Conservation (phyloP, 805 yeast species). For the Yueomyces sinensis region DNA sequence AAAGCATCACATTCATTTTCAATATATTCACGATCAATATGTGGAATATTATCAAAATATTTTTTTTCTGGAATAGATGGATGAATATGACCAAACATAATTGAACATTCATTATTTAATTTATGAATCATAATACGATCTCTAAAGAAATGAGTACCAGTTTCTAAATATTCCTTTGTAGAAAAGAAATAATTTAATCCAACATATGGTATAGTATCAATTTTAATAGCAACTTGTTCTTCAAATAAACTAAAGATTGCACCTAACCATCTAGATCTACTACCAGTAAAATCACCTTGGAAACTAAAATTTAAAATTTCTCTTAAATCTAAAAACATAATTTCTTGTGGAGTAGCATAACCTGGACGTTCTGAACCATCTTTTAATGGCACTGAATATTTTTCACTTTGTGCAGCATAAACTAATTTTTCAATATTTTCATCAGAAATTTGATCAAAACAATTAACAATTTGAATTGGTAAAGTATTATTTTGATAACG, state of each 20-base stretch:
- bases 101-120: conserved; percentile 24
- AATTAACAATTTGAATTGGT: conserved; percentile 30
- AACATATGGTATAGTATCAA: conserved; percentile 34
- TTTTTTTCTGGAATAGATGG: conserved; percentile 31
- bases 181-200: conserved; percentile 24
- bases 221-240: conserved; percentile 36
- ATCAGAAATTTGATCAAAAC: conserved; percentile 24
- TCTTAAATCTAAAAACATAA: conserved; percentile 28
- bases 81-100: conserved; percentile 32
- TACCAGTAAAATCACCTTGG: conserved; percentile 16
- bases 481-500: conserved; percentile 23
- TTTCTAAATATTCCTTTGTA: conserved; percentile 8
- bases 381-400: not conserved
- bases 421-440: conserved; percentile 21
- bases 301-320: conserved; percentile 10
- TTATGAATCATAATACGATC: not conserved
- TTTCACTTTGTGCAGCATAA: conserved; percentile 18
- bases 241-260: conserved; percentile 35
- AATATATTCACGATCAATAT: conserved; percentile 3
- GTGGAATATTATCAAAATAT: conserved; percentile 21
- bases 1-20: conserved; percentile 3
- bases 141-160: conserved; percentile 2
- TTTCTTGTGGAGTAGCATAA: conserved; percentile 15
- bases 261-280: conserved; percentile 35
- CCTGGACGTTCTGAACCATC: not conserved